Evolutionary conservation across 176 grass and related monocot genomes (phyloP).

Genomic region (Cenchrus fungigraminus): DNA sequence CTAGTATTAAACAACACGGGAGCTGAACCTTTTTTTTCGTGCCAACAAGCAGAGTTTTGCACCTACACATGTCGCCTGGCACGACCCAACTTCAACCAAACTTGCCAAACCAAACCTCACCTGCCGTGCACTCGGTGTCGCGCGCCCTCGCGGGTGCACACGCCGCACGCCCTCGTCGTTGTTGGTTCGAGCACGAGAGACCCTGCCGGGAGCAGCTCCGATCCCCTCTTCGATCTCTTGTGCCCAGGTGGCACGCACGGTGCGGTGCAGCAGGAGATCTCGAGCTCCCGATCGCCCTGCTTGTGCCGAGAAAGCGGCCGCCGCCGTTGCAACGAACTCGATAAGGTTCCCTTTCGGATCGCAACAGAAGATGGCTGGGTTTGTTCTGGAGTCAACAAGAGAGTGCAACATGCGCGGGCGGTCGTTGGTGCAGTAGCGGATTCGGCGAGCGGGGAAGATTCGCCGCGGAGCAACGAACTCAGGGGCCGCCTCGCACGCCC

Average conservation of each 20-base stretch:
- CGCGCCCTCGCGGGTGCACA: background rate
- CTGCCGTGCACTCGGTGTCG: background rate
- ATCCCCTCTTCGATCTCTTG: background rate
- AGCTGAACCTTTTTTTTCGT: no score
- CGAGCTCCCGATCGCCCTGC: background rate
- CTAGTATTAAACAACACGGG: background rate
- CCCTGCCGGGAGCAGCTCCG: background rate
- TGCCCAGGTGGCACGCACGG: background rate
- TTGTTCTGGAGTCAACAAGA: background rate
- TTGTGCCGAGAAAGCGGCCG: background rate
- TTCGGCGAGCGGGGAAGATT: background rate
- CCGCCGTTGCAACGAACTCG: conserved; percentile 6
- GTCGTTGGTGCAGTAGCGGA: conserved; percentile 9
- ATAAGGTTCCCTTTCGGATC: background rate
- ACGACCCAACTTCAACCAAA: background rate
- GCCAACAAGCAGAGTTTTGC: background rate
- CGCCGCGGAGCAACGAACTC: background rate
- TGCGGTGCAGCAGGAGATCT: background rate
- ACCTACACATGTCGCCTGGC: background rate
- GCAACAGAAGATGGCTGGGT: background rate
- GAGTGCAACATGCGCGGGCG: background rate
- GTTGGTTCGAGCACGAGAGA: background rate
- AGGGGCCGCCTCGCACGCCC: background rate
- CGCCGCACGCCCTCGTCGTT: background rate
- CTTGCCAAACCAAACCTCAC: background rate